Evolutionary conservation across 768 basidiomycete genomes (phyloP), one percentile per base, ranked within the genome.

Genomic region (Boletus coccyginus): DNA sequence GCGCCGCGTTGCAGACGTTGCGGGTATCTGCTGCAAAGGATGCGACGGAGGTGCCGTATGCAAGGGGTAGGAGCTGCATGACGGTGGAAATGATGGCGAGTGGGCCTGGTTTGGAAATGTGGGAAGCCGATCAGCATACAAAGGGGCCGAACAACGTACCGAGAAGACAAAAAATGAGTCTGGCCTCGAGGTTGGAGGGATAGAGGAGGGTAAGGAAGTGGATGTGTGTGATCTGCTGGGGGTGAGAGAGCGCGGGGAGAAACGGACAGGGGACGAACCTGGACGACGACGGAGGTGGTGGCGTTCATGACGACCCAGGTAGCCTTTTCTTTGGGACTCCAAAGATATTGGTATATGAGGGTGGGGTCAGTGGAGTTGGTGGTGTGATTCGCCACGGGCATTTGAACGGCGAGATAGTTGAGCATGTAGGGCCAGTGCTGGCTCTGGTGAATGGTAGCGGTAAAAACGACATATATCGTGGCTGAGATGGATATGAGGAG

Each of bases 121-220:
- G 61, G 13, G 52, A 36, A 44, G 42, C 2, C 10, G 19, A 2
- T 13, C 10, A 9, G 1, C 1, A 0, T 27, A 1, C 5, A 4
- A 11, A 21, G 48, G 17, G 3, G 16, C n/a, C 2, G n/a, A 19
- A 2, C 9, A 0, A 75, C 78, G 40, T 60, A 87, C 88, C 93
- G 17, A 99, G 82, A 11, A 98, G 79, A 41, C 83, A 74, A 66
- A 93, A 88, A 46, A 99, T 93, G 39, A 99, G 82, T 35, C 87
- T 77, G 5, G 85, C 88, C 74, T 98, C 97, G 24, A 96, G 81
- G 27, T 81, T 77, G 21, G 96, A 98, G 8, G 97, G 97, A 70
- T 92, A 99, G 11, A 99, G 79, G 12, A 98, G 80, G 8, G 97
- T 96, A 52, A 99, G 79, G 72, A 98, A 98, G 71, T 98, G 97